These are phyloP conservation scores for Fusarium vanettenii DNA, from an alignment of 2,329 filamentous ascomycete genomes.

Conservation along the genomic window DNA sequence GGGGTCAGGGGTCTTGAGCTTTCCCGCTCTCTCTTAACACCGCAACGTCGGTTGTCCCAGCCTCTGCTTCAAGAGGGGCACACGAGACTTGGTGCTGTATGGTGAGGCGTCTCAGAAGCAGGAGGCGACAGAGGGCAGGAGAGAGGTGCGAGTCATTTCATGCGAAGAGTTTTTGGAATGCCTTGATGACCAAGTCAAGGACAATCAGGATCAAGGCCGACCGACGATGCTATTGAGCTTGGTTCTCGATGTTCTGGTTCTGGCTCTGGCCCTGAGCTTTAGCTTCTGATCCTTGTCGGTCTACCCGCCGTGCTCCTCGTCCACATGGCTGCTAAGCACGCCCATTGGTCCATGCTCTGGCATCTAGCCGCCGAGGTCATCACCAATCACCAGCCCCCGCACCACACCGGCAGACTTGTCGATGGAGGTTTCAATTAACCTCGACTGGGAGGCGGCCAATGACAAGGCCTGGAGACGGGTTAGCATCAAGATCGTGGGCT, in stretches of 20 bases:
- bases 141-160: neutral
- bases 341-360: constrained; percentile 48
- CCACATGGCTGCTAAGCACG: constrained; percentile 34
- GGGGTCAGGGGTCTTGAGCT: constrained; percentile 24
- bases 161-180: neutral
- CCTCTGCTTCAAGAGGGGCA: constrained; percentile 33
- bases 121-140: neutral
- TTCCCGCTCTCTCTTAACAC: constrained; percentile 18
- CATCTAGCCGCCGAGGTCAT: constrained; percentile 54
- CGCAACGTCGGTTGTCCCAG: constrained; percentile 34
- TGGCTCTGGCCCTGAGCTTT: neutral
- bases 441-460: constrained; percentile 17
- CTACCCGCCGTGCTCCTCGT: constrained; percentile 27
- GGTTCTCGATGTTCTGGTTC: constrained; percentile 14
- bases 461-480: constrained; percentile 14
- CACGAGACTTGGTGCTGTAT: neutral
- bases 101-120: constrained; percentile 23
- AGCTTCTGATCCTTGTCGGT: constrained; percentile 9
- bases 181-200: neutral
- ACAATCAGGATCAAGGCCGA: neutral
- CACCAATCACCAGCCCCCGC: constrained; percentile 45
- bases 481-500: constrained; percentile 26
- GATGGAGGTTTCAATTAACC: constrained; percentile 30
- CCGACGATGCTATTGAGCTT: constrained; percentile 19
- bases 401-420: constrained; percentile 19